Percentiles rank a stretch among this genome's conserved stretches.
These are phyloP conservation scores for Arbutus unedo DNA, from an alignment of 148 eudicot genomes.

Conservation along the genomic window DNA sequence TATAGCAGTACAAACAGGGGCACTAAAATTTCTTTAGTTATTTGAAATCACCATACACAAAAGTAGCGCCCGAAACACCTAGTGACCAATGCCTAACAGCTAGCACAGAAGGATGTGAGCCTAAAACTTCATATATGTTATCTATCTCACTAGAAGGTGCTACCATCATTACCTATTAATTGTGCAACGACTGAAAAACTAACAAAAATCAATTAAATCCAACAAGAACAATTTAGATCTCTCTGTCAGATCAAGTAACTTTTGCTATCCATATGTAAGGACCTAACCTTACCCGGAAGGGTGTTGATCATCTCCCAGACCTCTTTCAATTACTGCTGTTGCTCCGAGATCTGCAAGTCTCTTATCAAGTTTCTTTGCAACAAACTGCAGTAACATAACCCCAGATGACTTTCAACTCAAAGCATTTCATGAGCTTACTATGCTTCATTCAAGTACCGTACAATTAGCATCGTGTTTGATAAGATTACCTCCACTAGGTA, in stretches of 20 bases:
- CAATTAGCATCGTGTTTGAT: too few relatives aligned
- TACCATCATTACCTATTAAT: not conserved
- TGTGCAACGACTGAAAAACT: not conserved
- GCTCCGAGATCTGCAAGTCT: conserved; percentile 86
- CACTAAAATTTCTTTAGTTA: not conserved
- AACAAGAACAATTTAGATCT: not conserved
- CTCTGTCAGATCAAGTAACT: not conserved
- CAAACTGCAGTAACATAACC: conserved; percentile 59
- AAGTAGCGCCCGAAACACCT: not conserved
- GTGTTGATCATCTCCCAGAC: conserved; percentile 97
- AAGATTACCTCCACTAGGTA: too few relatives aligned
- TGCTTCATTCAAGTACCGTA: too few relatives aligned
- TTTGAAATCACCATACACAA: not conserved
- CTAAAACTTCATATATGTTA: not conserved
- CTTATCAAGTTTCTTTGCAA: conserved; percentile 91
- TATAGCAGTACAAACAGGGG: not conserved
- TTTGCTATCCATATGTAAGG: not conserved
- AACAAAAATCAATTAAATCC: not conserved
- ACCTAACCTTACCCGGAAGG: conserved; percentile 77
- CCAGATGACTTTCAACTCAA: not conserved
- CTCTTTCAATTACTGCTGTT: conserved; percentile 63
- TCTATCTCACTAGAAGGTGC: not conserved
- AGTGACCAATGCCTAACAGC: not conserved
- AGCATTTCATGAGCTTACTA: not conserved
- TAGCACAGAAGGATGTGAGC: not conserved